Conservation (phyloP, 2,329 filamentous ascomycete genomes). For the Dactylellina haptotyla region DNA sequence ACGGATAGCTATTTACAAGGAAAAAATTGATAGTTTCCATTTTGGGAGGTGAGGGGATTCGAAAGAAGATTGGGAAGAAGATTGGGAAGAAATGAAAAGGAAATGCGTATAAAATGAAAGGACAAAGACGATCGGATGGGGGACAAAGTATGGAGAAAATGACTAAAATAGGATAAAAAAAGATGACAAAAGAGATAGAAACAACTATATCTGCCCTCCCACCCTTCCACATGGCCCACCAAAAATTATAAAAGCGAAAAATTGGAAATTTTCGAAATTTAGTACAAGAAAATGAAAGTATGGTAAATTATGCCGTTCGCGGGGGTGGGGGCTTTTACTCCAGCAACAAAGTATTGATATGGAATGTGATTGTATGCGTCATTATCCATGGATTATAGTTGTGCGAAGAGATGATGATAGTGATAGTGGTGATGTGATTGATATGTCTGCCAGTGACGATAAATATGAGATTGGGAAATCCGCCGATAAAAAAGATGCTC, state of each 20-base stretch:
- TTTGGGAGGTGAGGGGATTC: too few species aligned
- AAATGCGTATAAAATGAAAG: slow-evolving; percentile 3
- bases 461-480: neutral
- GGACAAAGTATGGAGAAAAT: neutral
- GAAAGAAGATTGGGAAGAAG: neutral
- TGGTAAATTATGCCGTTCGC: slow-evolving; percentile 3
- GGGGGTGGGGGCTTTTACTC: too few species aligned
- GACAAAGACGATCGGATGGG: neutral
- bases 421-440: slow-evolving; percentile 4
- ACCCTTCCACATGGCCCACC: neutral
- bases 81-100: neutral
- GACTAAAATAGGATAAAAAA: neutral
- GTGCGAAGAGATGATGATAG: slow-evolving; percentile 6
- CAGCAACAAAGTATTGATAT: too few species aligned
- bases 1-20: too few species aligned
- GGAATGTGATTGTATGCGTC: slow-evolving; percentile 3
- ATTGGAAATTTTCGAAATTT: slow-evolving; percentile 1
- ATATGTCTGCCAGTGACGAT: neutral
- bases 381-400: too few species aligned
- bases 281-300: slow-evolving; percentile 1
- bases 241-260: slow-evolving; percentile 14
- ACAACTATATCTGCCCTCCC: neutral
- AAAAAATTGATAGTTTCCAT: too few species aligned
- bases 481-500: slow-evolving; percentile 10
- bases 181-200: neutral